A percentile compares a stretch with the other conserved stretches of the same genome.
phyloP scores from a whole-genome alignment of 2,329 filamentous ascomycete genomes.

The Hypoxylon sp. region DNA sequence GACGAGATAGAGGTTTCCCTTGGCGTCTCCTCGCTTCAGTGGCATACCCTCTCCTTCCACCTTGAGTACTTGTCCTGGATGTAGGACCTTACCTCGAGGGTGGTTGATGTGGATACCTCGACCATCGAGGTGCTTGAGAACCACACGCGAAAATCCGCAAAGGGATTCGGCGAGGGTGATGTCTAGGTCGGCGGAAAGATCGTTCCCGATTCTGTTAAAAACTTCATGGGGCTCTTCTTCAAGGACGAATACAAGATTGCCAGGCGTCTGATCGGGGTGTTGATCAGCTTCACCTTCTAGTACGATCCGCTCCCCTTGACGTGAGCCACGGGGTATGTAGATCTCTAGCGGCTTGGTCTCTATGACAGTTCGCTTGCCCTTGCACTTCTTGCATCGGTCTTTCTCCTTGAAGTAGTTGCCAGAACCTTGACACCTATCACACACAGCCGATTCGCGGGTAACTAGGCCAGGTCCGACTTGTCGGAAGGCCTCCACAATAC shows the following conservation, averaged over 20 bases:
- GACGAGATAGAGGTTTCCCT: slow-evolving; percentile 88
- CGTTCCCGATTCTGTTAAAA: slow-evolving; percentile 87
- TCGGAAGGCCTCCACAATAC: slow-evolving; percentile 81
- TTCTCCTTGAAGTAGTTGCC: slow-evolving; percentile 94
- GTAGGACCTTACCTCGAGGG: slow-evolving; percentile 84
- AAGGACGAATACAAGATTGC: slow-evolving; percentile 92
- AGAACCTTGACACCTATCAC: slow-evolving; percentile 86
- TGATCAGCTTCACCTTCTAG: slow-evolving; percentile 96
- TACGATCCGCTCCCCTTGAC: slow-evolving; percentile 90
- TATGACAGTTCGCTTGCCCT: slow-evolving; percentile 87
- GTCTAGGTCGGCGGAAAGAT: slow-evolving; percentile 85
- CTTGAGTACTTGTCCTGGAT: slow-evolving; percentile 88
- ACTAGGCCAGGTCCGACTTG: slow-evolving; percentile 90
- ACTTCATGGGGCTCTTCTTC: slow-evolving; percentile 84
- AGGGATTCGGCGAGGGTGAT: slow-evolving; percentile 88
- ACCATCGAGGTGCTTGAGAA: slow-evolving; percentile 93
- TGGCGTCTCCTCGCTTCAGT: slow-evolving; percentile 84
- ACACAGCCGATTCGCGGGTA: slow-evolving; percentile 83
- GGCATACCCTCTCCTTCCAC: slow-evolving; percentile 95
- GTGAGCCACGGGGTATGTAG: slow-evolving; percentile 90
- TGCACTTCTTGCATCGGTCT: slow-evolving; percentile 99
- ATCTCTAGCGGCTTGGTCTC: slow-evolving; percentile 96
- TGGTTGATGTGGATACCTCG: slow-evolving; percentile 88
- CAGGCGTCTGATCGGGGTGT: slow-evolving; percentile 87
- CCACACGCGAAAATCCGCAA: slow-evolving; percentile 89